Base-by-base conservation (phyloP, 2,329 filamentous ascomycete genomes). In the Aspergillus quadrilineatus region DNA sequence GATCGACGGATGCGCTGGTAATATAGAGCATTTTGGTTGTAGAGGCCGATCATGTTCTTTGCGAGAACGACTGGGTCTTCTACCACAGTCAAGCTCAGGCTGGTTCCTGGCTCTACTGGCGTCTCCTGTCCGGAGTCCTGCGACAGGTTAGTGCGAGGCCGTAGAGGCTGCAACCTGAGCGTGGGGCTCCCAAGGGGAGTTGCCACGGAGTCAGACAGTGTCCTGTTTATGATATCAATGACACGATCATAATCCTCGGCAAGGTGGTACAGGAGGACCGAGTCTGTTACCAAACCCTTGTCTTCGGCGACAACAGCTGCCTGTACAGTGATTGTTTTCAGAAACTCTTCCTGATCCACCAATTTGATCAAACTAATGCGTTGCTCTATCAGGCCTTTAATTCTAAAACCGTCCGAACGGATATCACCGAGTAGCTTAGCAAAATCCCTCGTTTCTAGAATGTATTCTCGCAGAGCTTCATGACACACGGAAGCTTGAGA, bases 381-480 rank as follows among this genome's bases (percentile, higher is more conserved):
- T 67, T 92, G 85, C 74, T 97, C 92, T 61, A 99, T 92, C 28
- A 91, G 85, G 50, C 94, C 94, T 56, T 85, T 86, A 64, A 96
- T 90, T 57, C 92, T 88, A 59, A 86, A 87, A 22, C 94, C 94
- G 69, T 97, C 91, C 1, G 86, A 85, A 58, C 87, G 85, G 65
- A 99, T 92, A 71, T 99, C 95, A 52, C 95, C 94, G 48, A 99
- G 86, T 12, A 99, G 80, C 68, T 91, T 89, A 68, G 92, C 93
- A 74, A 97, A 99, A 70, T 99, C 94, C 63, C 93, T 86, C 17
- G 92, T 96, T 76, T 99, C 94, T n/a, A 99, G 82, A 28, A 97
- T 92, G 55, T 97, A 86, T 74, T 97, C 94, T 36, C 92, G 89
- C 56, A 99, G 80, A 6, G 92, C 93, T 73, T 96, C 91, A 73